These are phyloP conservation scores for Amorphotheca resinae DNA, from an alignment of 495 filamentous ascomycete genomes.

Conservation along the genomic window DNA sequence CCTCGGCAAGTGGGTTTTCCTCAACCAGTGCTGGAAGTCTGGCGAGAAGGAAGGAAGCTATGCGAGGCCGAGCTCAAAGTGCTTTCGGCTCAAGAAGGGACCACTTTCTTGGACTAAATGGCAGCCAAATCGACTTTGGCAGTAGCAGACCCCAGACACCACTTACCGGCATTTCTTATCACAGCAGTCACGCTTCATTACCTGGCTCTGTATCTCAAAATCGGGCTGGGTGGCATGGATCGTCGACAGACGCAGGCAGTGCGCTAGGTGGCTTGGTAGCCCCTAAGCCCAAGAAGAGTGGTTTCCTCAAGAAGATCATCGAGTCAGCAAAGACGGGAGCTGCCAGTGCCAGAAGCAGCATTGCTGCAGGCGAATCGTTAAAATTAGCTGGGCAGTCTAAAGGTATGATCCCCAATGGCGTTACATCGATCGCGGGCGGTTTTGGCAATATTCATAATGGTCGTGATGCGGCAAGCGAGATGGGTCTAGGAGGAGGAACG, in stretches of 20 bases:
- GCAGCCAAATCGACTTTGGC: slow-evolving; percentile 15
- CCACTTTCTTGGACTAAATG: slow-evolving; percentile 20
- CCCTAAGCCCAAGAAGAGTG: slow-evolving; percentile 81
- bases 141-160: slow-evolving; percentile 53
- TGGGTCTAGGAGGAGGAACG: slow-evolving; percentile 42
- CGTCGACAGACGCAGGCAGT: slow-evolving; percentile 36
- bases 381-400: slow-evolving; percentile 25
- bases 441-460: slow-evolving; percentile 22
- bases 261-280: slow-evolving; percentile 70
- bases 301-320: slow-evolving; percentile 93
- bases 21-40: slow-evolving; percentile 91
- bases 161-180: slow-evolving; percentile 65
- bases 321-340: slow-evolving; percentile 91
- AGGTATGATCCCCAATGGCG: slow-evolving; percentile 34
- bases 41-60: slow-evolving; percentile 50
- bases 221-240: slow-evolving; percentile 33
- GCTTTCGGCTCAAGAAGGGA: slow-evolving; percentile 38
- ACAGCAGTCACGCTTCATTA: slow-evolving; percentile 68
- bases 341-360: slow-evolving; percentile 76
- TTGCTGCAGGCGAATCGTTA: slow-evolving; percentile 50
- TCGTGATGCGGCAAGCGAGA: slow-evolving; percentile 46
- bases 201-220: slow-evolving; percentile 35
- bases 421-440: slow-evolving; percentile 42
- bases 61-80: slow-evolving; percentile 33
- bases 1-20: slow-evolving; percentile 81